These are phyloP conservation scores for Pichia sporocuriosa DNA, from an alignment of 805 yeast genomes.

Conservation along the genomic window DNA sequence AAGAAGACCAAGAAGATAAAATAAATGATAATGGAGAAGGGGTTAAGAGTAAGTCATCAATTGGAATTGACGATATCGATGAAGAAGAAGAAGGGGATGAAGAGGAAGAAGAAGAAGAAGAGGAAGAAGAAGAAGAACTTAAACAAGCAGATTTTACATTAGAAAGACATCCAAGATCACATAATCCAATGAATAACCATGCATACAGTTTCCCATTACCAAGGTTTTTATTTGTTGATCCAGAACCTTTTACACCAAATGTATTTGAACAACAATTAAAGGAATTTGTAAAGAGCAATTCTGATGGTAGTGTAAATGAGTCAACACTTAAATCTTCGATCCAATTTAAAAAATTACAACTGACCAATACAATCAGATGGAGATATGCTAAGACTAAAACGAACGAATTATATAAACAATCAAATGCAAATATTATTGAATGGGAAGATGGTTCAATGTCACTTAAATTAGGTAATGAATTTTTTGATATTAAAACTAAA, in stretches of 20 bases:
- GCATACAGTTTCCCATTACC: slow-evolving; percentile 59
- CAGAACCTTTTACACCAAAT: slow-evolving; percentile 77
- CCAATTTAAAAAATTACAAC: slow-evolving; percentile 27
- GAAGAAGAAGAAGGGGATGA: slow-evolving; percentile 24
- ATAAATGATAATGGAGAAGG: slow-evolving; percentile 18
- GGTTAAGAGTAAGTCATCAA: slow-evolving; percentile 28
- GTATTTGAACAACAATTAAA: slow-evolving; percentile 41
- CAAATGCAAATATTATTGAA: slow-evolving; percentile 82
- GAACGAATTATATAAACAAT: slow-evolving; percentile 72
- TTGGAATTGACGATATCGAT: neutral
- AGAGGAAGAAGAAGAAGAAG: slow-evolving; percentile 31
- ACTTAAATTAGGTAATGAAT: slow-evolving; percentile 78
- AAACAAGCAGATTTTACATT: slow-evolving; percentile 34
- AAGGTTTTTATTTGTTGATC: slow-evolving; percentile 72
- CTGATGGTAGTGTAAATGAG: slow-evolving; percentile 34
- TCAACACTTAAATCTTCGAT: slow-evolving; percentile 40
- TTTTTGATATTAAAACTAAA: slow-evolving; percentile 67
- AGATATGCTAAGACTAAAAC: slow-evolving; percentile 72
- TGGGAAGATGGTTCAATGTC: slow-evolving; percentile 94
- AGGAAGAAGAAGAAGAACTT: slow-evolving; percentile 27
- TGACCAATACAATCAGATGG: slow-evolving; percentile 81
- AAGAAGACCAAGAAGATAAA: neutral
- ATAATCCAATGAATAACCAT: slow-evolving; percentile 29
- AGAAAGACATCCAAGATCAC: slow-evolving; percentile 48
- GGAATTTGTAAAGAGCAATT: slow-evolving; percentile 33